Evolutionary conservation across 2,329 filamentous ascomycete species (phyloP).

Genomic region (Trichocomaceae sp.): DNA sequence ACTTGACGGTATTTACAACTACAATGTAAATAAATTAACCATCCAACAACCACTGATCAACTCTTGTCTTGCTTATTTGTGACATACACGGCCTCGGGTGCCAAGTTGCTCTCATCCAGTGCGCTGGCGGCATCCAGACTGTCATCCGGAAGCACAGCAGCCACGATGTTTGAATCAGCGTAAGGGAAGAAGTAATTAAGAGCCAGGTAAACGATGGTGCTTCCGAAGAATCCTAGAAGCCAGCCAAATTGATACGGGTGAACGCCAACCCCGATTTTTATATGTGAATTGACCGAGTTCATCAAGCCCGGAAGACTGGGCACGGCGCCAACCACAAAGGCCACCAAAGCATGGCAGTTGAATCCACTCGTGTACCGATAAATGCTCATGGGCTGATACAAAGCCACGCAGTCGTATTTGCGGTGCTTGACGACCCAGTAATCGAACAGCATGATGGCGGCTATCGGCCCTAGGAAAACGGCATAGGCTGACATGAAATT

Average conservation of each 20-base stretch:
- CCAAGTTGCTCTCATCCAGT: constrained; percentile 18
- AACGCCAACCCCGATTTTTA: constrained; percentile 42
- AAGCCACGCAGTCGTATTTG: constrained; percentile 46
- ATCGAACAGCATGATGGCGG: constrained; percentile 54
- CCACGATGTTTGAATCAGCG: constrained; percentile 42
- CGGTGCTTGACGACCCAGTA: constrained; percentile 51
- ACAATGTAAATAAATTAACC: background rate
- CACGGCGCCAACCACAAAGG: constrained; percentile 52
- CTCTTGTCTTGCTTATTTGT: background rate
- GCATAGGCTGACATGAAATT: constrained; percentile 62
- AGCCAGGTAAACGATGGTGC: constrained; percentile 50
- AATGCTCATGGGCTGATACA: constrained; percentile 45
- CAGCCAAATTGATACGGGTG: constrained; percentile 61
- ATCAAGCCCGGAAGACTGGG: constrained; percentile 54
- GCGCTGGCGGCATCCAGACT: constrained; percentile 22
- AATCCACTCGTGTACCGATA: constrained; percentile 39
- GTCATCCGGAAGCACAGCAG: constrained; percentile 33
- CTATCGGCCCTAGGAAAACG: constrained; percentile 60
- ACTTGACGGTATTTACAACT: no score
- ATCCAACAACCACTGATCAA: no score
- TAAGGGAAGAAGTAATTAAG: constrained; percentile 47
- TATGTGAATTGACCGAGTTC: constrained; percentile 33
- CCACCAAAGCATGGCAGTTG: constrained; percentile 55
- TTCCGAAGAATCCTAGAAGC: constrained; percentile 55
- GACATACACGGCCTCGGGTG: background rate